Evolutionary conservation across 495 filamentous ascomycete genomes (phyloP).

Genomic region (Podospora tetraspora): DNA sequence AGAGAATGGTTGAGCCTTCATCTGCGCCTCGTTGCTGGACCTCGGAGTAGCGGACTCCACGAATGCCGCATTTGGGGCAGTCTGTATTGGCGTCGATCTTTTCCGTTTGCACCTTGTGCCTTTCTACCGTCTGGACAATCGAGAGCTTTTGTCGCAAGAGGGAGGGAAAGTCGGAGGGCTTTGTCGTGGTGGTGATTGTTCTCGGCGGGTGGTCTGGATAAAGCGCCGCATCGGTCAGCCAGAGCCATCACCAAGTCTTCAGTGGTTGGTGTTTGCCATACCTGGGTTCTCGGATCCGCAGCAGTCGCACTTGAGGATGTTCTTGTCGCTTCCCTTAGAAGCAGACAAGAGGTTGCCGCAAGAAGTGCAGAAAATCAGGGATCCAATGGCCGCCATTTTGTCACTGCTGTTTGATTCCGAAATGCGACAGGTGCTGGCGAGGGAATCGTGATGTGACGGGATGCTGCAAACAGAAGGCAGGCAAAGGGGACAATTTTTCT

Average conservation of each 20-base stretch:
- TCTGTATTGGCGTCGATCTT: constrained; percentile 60
- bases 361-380: constrained; percentile 87
- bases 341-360: constrained; percentile 86
- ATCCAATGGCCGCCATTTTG: constrained; percentile 80
- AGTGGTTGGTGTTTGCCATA: constrained; percentile 26
- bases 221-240: constrained; percentile 1
- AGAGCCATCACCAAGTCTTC: background rate
- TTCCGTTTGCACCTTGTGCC: constrained; percentile 72
- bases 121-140: constrained; percentile 73
- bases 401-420: background rate
- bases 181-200: constrained; percentile 74
- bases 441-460: background rate
- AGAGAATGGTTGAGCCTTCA: constrained; percentile 90
- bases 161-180: constrained; percentile 82
- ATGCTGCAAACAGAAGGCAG: background rate
- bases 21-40: constrained; percentile 88
- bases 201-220: constrained; percentile 70
- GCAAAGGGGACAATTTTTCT: constrained; percentile 4
- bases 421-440: background rate
- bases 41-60: constrained; percentile 78
- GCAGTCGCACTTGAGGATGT: constrained; percentile 71
- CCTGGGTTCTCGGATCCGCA: constrained; percentile 82
- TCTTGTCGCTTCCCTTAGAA: constrained; percentile 67
- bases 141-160: constrained; percentile 76
- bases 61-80: constrained; percentile 74